Evolutionary conservation across 345 rosid genomes (phyloP).

Genomic region (Citrus inodora): DNA sequence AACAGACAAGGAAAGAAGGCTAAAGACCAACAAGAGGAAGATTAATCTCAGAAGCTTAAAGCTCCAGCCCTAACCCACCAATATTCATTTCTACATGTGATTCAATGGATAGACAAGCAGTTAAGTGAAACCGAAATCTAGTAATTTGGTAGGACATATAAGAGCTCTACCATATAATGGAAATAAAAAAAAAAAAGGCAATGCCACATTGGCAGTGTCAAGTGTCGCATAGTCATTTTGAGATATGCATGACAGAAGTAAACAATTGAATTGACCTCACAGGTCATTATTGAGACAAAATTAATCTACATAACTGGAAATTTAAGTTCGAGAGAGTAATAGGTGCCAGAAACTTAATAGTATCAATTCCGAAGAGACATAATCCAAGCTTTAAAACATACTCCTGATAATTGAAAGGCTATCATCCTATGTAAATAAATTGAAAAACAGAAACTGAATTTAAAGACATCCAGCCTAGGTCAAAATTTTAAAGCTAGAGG

Average conservation of each 20-base stretch:
- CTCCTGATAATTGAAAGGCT: slow-evolving; percentile 2
- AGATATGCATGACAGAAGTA: slow-evolving; percentile 2
- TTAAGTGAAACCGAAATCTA: background rate
- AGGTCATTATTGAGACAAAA: background rate
- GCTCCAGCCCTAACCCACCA: background rate
- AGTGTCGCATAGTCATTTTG: background rate
- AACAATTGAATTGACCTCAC: background rate
- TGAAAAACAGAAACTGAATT: background rate
- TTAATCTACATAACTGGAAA: background rate
- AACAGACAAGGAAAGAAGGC: background rate
- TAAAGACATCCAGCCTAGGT: background rate
- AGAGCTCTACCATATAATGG: background rate
- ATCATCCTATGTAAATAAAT: background rate
- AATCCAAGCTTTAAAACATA: background rate
- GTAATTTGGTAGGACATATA: background rate
- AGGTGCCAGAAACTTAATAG: background rate
- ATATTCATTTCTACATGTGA: background rate
- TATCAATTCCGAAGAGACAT: background rate
- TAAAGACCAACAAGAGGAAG: background rate
- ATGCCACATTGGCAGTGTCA: background rate
- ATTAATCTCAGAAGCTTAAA: background rate
- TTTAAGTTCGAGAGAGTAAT: background rate
- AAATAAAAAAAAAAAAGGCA: too few species aligned
- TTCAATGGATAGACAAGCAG: background rate
- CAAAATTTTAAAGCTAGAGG: background rate